Percentiles rank a stretch among this genome's conserved stretches.
Evolutionary conservation across 2,329 filamentous ascomycete genomes (phyloP).

Genomic region (Apiospora koreana): DNA sequence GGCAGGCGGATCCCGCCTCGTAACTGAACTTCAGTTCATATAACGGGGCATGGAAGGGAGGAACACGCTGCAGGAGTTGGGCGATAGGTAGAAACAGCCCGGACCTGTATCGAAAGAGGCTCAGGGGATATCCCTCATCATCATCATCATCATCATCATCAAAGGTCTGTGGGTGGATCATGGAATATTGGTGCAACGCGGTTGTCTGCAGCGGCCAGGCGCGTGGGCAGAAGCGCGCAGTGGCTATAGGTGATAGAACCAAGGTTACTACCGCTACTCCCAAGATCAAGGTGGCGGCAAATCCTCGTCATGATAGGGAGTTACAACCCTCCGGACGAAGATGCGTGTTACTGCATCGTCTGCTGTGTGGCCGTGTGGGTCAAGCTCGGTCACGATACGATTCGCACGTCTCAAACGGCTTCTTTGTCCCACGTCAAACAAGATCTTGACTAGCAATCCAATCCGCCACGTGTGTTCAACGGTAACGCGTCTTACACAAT

Average conservation of each 20-base stretch:
- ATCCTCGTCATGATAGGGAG: background rate
- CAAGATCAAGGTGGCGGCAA: background rate
- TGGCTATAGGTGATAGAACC: background rate
- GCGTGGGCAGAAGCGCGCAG: background rate
- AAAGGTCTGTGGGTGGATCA: background rate
- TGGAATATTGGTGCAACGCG: background rate
- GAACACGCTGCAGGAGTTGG: background rate
- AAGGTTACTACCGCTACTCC: background rate
- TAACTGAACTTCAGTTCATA: background rate
- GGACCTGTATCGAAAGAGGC: background rate
- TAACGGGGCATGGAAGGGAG: background rate
- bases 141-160: too few species aligned
- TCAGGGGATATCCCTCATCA: too few species aligned
- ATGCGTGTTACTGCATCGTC: background rate
- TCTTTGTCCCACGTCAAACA: background rate
- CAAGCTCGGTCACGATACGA: background rate
- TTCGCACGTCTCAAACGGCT: background rate
- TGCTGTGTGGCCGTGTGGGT: background rate
- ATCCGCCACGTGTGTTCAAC: background rate
- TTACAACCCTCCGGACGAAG: background rate
- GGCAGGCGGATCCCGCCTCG: background rate
- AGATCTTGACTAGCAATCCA: background rate
- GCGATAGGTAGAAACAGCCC: background rate
- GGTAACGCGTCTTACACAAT: background rate
- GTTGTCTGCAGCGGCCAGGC: background rate